Base-by-base conservation (phyloP, 441 rosid genomes). In the Gossypium davidsonii region DNA sequence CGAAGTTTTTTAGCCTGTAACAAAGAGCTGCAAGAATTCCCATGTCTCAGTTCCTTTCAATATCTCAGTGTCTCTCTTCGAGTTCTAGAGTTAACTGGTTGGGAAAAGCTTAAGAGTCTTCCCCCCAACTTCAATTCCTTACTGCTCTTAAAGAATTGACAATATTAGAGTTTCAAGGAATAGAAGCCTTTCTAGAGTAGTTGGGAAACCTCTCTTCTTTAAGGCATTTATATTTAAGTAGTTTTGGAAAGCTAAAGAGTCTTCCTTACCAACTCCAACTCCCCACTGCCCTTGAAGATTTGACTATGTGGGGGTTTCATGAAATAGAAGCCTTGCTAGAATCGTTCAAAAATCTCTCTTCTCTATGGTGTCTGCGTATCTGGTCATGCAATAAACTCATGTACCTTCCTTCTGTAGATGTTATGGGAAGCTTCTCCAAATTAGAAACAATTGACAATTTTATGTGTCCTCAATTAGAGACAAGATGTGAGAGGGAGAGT, bases 301-400 rank as follows among this genome's bases (percentile, higher is more conserved):
- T 49, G 9, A 49, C 6, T 4, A 21, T 56, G 0, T 12, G 23
- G 0, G 9, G 11, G 28, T 56, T 56, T 56, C 7, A 21, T 21
- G 31, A 12, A 56, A 56, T 31, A 31, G 64, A 59, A 67, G 74
- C 59, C 37, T 65, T 78, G 78, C 83, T 80, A 14, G 81, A 78
- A n/a, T 81, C 82, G 82, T 26, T 78, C 37, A 51, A 73, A 15
- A 70, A 67, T 20, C 65, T 81, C 10, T 49, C 74, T 3, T 78
- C 78, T 18, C 78, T 81, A 48, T 4, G 57, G 4, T 0, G 0
- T 2, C 73, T 82, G 12, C 3, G 5, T 0, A n/a, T 82, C 12
- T 0, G 1, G 0, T 0, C n/a, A 1, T 79, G 79, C 23, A 0
- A 46, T 1, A 51, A 69, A 8, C 20, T 68, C 21, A 28, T 8